Conservation (phyloP, 1,284 basidiomycete genomes). For the Inonotus obliquus region DNA sequence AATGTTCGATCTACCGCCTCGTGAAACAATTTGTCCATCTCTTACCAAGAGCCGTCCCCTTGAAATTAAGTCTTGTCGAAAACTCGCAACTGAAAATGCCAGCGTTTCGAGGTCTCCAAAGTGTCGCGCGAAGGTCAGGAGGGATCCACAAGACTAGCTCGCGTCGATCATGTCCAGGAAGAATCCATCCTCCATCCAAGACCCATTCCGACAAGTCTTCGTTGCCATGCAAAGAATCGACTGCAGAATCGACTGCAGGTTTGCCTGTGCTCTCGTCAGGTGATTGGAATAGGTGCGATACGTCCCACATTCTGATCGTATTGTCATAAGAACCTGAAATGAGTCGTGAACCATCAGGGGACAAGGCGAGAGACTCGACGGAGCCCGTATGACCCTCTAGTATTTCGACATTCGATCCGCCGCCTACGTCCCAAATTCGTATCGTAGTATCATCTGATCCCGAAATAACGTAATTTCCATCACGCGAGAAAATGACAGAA, state of each 20-base stretch:
- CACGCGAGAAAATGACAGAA: not conserved
- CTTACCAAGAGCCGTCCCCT: not conserved
- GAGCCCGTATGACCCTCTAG: not conserved
- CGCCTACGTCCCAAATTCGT: not conserved
- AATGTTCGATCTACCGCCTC: not conserved
- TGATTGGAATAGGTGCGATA: not conserved
- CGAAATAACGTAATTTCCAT: not conserved
- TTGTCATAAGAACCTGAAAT: not conserved
- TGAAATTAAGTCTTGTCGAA: not conserved
- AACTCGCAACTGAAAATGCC: not conserved
- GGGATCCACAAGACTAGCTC: conserved; percentile 4
- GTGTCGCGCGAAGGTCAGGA: not conserved
- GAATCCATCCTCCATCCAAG: conserved; percentile 2
- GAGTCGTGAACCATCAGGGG: not conserved
- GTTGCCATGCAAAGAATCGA: not conserved
- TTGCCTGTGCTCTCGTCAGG: not conserved
- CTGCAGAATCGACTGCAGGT: too few species aligned
- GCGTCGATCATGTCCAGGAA: not conserved
- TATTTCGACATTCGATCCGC: too few species aligned
- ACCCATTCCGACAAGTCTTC: not conserved
- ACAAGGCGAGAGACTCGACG: conserved; percentile 1
- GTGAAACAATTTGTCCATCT: not conserved
- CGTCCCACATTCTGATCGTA: conserved; percentile 19
- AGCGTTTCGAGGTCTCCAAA: conserved; percentile 1
- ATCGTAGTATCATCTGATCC: not conserved